Conservation (phyloP, 2,329 filamentous ascomycete genomes). For the Mycosphaerella arachidis region DNA sequence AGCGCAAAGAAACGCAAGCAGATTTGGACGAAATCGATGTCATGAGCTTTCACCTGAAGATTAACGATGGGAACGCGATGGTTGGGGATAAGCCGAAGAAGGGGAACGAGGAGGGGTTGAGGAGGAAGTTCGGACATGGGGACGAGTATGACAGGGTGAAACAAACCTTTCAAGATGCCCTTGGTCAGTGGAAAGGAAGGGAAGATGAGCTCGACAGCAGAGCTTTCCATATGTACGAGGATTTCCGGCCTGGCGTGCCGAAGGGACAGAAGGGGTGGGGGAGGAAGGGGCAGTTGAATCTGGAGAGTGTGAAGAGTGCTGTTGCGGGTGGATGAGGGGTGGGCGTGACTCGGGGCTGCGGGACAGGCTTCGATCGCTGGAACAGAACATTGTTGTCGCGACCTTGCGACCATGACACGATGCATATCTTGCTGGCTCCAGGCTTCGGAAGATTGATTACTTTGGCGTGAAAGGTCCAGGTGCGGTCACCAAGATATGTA, state of each 20-base stretch:
- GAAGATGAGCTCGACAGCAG: constrained; percentile 27
- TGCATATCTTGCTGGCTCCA: too few species aligned
- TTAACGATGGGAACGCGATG: constrained; percentile 27
- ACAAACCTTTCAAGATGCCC: constrained; percentile 16
- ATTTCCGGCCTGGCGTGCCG: constrained; percentile 27
- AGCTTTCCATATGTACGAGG: constrained; percentile 31
- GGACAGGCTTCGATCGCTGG: too few species aligned
- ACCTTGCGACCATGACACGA: too few species aligned
- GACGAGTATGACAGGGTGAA: constrained; percentile 23
- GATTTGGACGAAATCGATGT: constrained; percentile 26
- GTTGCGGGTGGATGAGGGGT: constrained; percentile 1
- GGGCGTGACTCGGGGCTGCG: too few species aligned
- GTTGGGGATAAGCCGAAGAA: constrained; percentile 22
- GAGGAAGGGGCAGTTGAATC: constrained; percentile 27
- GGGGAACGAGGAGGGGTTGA: constrained; percentile 23
- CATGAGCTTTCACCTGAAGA: constrained; percentile 31
- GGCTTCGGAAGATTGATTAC: too few species aligned
- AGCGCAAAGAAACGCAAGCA: constrained; percentile 19
- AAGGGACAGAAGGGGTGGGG: constrained; percentile 31
- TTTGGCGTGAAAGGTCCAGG: too few species aligned
- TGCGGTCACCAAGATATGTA: too few species aligned
- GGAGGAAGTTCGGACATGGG: constrained; percentile 26
- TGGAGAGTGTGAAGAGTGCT: constrained; percentile 13
- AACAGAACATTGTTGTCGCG: too few species aligned
- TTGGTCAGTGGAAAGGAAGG: constrained; percentile 23